phyloP scores from a whole-genome alignment of 192 early-diverging fungal species.

The Coemansia sp. region DNA sequence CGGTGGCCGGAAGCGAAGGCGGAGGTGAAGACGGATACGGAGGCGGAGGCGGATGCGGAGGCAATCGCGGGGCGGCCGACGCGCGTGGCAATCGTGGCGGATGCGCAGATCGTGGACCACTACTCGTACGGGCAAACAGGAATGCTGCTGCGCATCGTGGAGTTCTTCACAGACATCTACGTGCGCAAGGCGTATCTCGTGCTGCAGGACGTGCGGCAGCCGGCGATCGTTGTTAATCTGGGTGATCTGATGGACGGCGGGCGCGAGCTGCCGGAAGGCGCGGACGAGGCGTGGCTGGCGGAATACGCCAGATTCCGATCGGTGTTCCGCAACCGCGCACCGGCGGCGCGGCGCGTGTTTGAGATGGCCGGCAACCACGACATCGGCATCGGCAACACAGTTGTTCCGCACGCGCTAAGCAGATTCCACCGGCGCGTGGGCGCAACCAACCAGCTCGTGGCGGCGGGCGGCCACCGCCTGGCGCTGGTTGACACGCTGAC shows the following conservation, averaged over 20 bases:
- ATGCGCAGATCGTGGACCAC: constrained; percentile 92
- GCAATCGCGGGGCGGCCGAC: background rate
- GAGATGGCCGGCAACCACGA: constrained; percentile 93
- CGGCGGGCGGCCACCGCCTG: constrained; percentile 63
- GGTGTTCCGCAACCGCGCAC: constrained; percentile 55
- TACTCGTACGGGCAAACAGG: constrained; percentile 82
- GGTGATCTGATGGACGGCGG: constrained; percentile 90
- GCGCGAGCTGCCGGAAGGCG: constrained; percentile 48
- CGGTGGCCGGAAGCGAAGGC: constrained; percentile 28
- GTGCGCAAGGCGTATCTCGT: constrained; percentile 77
- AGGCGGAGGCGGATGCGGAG: background rate
- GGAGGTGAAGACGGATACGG: background rate
- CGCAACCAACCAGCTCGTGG: constrained; percentile 57
- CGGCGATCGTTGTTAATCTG: constrained; percentile 70
- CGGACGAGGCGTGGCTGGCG: constrained; percentile 55
- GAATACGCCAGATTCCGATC: constrained; percentile 60
- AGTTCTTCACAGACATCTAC: constrained; percentile 87
- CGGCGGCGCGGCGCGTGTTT: constrained; percentile 29
- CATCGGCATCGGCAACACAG: constrained; percentile 74
- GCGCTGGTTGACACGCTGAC: constrained; percentile 79
- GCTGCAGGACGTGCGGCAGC: constrained; percentile 58
- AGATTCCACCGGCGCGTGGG: constrained; percentile 61
- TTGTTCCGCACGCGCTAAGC: constrained; percentile 40
- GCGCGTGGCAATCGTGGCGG: constrained; percentile 74
- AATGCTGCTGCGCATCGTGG: constrained; percentile 57